Conservation (phyloP, 768 basidiomycete species). For the Lanmaoa pseudosensibilis region DNA sequence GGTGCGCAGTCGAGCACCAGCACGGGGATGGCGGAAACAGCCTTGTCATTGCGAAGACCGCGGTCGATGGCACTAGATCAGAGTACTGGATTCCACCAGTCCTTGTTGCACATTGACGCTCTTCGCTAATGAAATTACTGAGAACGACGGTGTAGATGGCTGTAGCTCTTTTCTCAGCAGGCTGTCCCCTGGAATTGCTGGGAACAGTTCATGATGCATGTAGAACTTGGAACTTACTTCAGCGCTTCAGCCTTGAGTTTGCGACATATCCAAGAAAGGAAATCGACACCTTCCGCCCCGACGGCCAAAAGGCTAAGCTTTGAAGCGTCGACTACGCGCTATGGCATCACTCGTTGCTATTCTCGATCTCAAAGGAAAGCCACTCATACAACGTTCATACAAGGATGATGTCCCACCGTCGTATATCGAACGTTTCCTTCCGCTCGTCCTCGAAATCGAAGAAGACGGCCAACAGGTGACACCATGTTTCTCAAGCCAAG, state of each 20-base stretch:
- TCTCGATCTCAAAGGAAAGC: conserved; percentile 97
- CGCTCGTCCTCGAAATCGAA: conserved; percentile 91
- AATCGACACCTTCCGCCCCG: background rate
- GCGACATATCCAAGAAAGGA: conserved; percentile 15
- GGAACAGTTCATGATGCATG: too few species aligned
- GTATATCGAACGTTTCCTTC: conserved; percentile 91
- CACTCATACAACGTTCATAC: conserved; percentile 94
- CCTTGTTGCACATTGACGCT: too few species aligned
- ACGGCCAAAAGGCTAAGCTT: background rate
- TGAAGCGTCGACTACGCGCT: background rate
- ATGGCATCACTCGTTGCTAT: conserved; percentile 84
- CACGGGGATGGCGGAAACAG: too few species aligned
- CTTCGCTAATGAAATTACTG: too few species aligned
- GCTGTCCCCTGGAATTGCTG: too few species aligned
- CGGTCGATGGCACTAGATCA: too few species aligned
- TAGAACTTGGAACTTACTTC: too few species aligned
- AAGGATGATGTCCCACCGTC: conserved; percentile 91
- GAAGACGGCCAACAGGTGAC: conserved; percentile 96
- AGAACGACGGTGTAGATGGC: too few species aligned
- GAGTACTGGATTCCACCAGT: too few species aligned
- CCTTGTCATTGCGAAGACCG: too few species aligned
- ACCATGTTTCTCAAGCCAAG: conserved; percentile 93
- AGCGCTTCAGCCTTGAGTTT: background rate
- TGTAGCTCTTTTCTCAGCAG: too few species aligned
- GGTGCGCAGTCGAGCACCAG: too few species aligned